phyloP scores from a whole-genome alignment of 2,329 filamentous ascomycete species.

The Clonostachys byssicola region DNA sequence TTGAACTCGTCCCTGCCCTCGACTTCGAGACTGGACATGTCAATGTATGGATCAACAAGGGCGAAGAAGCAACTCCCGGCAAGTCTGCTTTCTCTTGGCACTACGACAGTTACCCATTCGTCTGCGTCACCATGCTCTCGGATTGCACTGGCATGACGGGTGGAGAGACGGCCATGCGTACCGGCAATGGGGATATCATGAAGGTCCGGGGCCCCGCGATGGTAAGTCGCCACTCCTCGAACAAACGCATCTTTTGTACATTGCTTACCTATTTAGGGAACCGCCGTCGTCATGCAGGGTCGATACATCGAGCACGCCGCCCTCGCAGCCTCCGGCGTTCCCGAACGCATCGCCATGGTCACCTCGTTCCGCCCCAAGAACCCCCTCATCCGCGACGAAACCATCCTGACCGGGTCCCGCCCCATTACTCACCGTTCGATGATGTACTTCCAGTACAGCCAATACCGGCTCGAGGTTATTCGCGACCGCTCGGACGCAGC shows the following conservation, averaged over 20 bases:
- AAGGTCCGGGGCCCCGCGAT: constrained; percentile 57
- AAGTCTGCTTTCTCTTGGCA: constrained; percentile 60
- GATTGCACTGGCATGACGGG: constrained; percentile 60
- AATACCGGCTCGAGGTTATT: constrained; percentile 62
- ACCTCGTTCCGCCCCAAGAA: constrained; percentile 60
- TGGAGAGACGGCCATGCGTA: constrained; percentile 58
- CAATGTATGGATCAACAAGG: constrained; percentile 43
- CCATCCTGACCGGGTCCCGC: constrained; percentile 55
- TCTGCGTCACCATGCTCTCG: constrained; percentile 64
- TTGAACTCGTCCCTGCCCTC: constrained; percentile 47
- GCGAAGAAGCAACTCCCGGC: constrained; percentile 11
- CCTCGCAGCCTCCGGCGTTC: constrained; percentile 49
- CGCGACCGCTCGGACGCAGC: constrained; percentile 40
- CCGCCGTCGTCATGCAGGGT: constrained; percentile 61
- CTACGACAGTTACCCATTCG: constrained; percentile 62
- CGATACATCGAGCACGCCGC: constrained; percentile 64
- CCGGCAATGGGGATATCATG: constrained; percentile 44
- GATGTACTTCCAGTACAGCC: constrained; percentile 56
- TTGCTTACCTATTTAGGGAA: constrained; percentile 32
- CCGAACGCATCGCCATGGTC: constrained; percentile 62
- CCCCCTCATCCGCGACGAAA: constrained; percentile 51
- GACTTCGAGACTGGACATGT: constrained; percentile 51
- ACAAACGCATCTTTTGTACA: constrained; percentile 5
- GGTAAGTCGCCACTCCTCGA: constrained; percentile 28
- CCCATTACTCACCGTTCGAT: constrained; percentile 51